Evolutionary conservation across 768 basidiomycete genomes (phyloP).

Genomic region (Crassisporium funariophilum): DNA sequence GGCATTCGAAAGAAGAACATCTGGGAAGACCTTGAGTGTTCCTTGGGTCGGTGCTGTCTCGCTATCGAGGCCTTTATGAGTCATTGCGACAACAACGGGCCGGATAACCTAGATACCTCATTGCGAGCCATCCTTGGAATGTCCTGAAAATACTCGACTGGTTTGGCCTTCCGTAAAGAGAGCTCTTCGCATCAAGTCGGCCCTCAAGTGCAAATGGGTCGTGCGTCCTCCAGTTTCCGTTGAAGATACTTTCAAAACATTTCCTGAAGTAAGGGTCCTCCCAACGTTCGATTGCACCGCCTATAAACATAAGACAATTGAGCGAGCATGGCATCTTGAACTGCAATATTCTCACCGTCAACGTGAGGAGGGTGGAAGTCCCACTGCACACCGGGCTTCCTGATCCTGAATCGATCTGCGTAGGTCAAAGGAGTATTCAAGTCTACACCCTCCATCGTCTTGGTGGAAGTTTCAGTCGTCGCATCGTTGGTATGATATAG

Average conservation of each 20-base stretch:
- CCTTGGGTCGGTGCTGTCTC: conserved; percentile 72
- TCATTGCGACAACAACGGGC: not conserved
- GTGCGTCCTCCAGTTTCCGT: conserved; percentile 62
- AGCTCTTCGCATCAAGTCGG: conserved; percentile 60
- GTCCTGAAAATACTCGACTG: conserved; percentile 59
- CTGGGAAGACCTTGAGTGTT: conserved; percentile 69
- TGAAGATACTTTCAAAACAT: conserved; percentile 64
- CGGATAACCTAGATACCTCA: conserved; percentile 51
- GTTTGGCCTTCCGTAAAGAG: conserved; percentile 60
- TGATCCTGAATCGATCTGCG: conserved; percentile 74
- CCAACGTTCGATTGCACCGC: conserved; percentile 77
- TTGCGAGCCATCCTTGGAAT: conserved; percentile 79
- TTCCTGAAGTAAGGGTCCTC: conserved; percentile 59
- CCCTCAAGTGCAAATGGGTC: conserved; percentile 67
- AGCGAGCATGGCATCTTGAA: not conserved
- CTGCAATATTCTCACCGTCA: conserved; percentile 36
- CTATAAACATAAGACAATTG: conserved; percentile 33
- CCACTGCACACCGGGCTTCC: conserved; percentile 67
- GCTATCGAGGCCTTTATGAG: conserved; percentile 27
- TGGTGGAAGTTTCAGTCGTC: conserved; percentile 19
- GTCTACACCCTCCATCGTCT: conserved; percentile 51
- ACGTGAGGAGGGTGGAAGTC: conserved; percentile 44
- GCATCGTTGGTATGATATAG: conserved; percentile 53
- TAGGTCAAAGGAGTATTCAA: conserved; percentile 65
- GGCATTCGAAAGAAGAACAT: conserved; percentile 64